Percentiles rank a stretch among this genome's conserved stretches.
Conservation (phyloP, 768 basidiomycete species). For the Kwoniella europaea region DNA sequence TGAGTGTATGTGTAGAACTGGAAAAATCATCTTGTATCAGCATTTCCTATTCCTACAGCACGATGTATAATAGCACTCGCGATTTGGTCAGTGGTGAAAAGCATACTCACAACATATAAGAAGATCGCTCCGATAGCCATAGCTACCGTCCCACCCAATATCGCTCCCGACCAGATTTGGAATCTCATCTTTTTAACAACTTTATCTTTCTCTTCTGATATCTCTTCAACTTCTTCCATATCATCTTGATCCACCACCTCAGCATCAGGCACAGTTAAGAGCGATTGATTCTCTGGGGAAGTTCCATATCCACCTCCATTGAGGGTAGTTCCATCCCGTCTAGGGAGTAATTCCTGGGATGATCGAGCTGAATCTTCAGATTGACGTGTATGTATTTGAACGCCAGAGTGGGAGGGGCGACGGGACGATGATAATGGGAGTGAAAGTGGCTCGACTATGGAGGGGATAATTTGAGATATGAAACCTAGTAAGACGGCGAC, state of each 20-base stretch:
- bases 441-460: slow-evolving; percentile 2
- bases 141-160: slow-evolving; percentile 72
- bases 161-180: slow-evolving; percentile 70
- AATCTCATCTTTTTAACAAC: slow-evolving; percentile 32
- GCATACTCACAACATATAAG: slow-evolving; percentile 67
- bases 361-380: slow-evolving; percentile 23
- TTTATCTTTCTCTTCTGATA: slow-evolving; percentile 28
- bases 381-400: neutral
- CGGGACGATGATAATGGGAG: neutral
- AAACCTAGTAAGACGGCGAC: slow-evolving; percentile 84
- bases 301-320: slow-evolving; percentile 12
- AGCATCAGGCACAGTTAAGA: slow-evolving; percentile 6
- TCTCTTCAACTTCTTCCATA: slow-evolving; percentile 20
- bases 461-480: slow-evolving; percentile 66
- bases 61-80: neutral
- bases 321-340: neutral
- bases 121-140: slow-evolving; percentile 84
- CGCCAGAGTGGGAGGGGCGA: slow-evolving; percentile 2
- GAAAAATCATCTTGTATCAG: neutral
- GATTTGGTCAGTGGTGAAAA: too few relatives aligned
- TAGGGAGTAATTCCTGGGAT: slow-evolving; percentile 14
- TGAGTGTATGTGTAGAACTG: slow-evolving; percentile 84
- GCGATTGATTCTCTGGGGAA: slow-evolving; percentile 7
- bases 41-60: neutral
- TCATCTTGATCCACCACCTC: slow-evolving; percentile 42